phyloP scores from a whole-genome alignment of 208 protist genomes.

The Trichomonas tenax region DNA sequence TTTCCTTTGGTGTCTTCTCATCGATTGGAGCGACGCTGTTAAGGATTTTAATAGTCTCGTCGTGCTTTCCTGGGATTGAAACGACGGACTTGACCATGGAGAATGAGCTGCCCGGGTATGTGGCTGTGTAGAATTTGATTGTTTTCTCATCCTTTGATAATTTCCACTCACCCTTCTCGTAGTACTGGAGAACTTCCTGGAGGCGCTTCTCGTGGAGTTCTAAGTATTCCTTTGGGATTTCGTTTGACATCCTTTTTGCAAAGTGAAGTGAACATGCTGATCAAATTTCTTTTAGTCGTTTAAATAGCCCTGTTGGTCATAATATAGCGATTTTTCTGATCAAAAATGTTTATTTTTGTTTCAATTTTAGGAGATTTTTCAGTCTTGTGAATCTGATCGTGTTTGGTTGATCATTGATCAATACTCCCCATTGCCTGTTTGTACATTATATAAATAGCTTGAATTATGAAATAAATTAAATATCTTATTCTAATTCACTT shows the following conservation, averaged over 20 bases:
- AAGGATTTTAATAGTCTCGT: neutral
- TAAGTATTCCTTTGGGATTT: neutral
- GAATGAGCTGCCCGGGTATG: neutral
- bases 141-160: neutral
- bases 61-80: neutral
- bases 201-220: neutral
- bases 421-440: too few species aligned
- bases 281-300: too few species aligned
- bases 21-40: neutral
- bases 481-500: too few species aligned
- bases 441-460: too few species aligned
- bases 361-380: too few species aligned
- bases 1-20: neutral
- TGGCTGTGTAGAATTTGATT: neutral
- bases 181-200: neutral
- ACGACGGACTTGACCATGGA: neutral
- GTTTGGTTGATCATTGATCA: too few species aligned
- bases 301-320: too few species aligned
- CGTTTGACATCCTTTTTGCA: neutral
- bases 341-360: too few species aligned
- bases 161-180: neutral
- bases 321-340: too few species aligned
- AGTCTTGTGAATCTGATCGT: too few species aligned
- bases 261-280: too few species aligned
- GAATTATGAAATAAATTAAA: too few species aligned